phyloP scores from a whole-genome alignment of 2,329 filamentous ascomycete genomes.

The Conoideocrella luteorostrata region DNA sequence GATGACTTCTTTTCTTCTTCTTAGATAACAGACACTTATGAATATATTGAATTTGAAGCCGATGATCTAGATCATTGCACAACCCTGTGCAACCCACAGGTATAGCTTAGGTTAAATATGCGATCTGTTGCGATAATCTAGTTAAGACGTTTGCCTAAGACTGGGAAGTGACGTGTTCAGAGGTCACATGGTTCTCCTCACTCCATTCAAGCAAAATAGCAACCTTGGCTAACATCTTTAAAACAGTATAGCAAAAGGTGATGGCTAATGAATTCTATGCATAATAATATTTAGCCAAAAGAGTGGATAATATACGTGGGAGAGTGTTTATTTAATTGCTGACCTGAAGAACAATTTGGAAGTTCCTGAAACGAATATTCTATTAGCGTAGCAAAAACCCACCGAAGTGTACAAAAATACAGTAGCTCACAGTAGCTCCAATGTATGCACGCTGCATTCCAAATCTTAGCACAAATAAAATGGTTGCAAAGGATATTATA shows the following conservation, averaged over 20 bases:
- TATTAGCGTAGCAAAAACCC: background rate
- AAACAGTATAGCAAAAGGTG: background rate
- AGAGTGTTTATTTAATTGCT: too few relatives aligned
- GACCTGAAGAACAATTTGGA: background rate
- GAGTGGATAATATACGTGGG: too few relatives aligned
- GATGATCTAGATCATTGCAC: too few relatives aligned
- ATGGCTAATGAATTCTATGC: background rate
- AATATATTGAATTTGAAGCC: too few relatives aligned
- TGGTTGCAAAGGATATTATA: too few relatives aligned
- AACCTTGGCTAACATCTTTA: slow-evolving; percentile 3
- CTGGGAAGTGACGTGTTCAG: too few relatives aligned
- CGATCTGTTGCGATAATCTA: slow-evolving; percentile 1
- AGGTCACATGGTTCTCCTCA: too few relatives aligned
- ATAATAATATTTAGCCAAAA: background rate
- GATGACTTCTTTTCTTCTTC: too few relatives aligned
- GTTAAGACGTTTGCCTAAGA: too few relatives aligned
- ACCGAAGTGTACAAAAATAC: background rate
- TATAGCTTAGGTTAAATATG: slow-evolving; percentile 6
- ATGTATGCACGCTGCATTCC: background rate
- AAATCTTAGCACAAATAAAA: background rate
- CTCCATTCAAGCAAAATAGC: slow-evolving; percentile 6
- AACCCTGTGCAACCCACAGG: too few relatives aligned
- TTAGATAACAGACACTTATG: too few relatives aligned
- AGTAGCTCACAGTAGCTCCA: background rate
- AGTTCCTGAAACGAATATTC: background rate